Percentiles rank a stretch among this genome's conserved stretches.
Evolutionary conservation across 2,329 filamentous ascomycete genomes (phyloP).

Genomic region (Trichothecium roseum): DNA sequence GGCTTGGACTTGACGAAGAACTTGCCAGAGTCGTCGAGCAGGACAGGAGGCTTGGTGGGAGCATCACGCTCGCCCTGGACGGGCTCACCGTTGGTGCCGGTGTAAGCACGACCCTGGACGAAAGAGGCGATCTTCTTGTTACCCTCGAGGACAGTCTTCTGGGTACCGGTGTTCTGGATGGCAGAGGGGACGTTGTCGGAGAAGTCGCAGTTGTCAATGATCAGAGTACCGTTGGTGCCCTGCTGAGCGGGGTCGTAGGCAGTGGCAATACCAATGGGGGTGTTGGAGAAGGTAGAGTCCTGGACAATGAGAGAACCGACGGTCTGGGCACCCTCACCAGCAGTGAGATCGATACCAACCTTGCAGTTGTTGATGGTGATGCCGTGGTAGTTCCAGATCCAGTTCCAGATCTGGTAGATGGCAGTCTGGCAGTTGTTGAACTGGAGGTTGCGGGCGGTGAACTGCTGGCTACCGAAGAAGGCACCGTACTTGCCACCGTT

Average conservation of each 20-base stretch:
- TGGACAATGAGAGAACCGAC: slow-evolving; percentile 79
- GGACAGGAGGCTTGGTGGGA: slow-evolving; percentile 52
- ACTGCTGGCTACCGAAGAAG: slow-evolving; percentile 80
- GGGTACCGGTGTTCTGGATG: slow-evolving; percentile 48
- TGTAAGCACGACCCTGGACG: slow-evolving; percentile 71
- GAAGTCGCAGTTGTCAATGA: slow-evolving; percentile 88
- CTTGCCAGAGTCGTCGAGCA: slow-evolving; percentile 54
- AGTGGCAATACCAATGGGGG: slow-evolving; percentile 59
- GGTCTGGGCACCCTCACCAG: slow-evolving; percentile 50
- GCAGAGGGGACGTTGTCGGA: slow-evolving; percentile 53
- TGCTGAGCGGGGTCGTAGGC: slow-evolving; percentile 55
- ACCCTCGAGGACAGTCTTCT: slow-evolving; percentile 54
- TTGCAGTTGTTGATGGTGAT: slow-evolving; percentile 62
- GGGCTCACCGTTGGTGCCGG: slow-evolving; percentile 32
- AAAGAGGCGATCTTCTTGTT: slow-evolving; percentile 61
- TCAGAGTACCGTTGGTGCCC: slow-evolving; percentile 66
- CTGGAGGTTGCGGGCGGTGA: slow-evolving; percentile 71
- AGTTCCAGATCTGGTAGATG: slow-evolving; percentile 87
- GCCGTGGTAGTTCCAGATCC: slow-evolving; percentile 74
- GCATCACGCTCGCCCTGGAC: slow-evolving; percentile 48
- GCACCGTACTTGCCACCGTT: slow-evolving; percentile 70
- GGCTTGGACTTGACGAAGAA: slow-evolving; percentile 82
- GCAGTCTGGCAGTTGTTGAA: slow-evolving; percentile 78
- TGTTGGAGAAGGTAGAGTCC: slow-evolving; percentile 71
- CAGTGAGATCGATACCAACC: slow-evolving; percentile 72